Evolutionary conservation across 495 filamentous ascomycete genomes (phyloP), one percentile per base, ranked within the genome.

Genomic region (Tuber microsphaerosporum): DNA sequence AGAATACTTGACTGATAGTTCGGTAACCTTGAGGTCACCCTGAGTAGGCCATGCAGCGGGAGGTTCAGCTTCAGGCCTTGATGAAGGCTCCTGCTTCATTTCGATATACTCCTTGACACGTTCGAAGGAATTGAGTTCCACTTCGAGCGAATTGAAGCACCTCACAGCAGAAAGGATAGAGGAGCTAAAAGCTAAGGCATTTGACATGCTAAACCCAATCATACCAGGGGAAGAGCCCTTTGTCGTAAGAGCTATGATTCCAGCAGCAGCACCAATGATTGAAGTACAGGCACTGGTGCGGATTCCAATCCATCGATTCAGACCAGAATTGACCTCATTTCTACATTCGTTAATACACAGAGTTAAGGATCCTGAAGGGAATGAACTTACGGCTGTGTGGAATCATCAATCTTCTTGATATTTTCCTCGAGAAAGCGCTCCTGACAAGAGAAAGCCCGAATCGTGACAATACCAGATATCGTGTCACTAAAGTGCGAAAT

Each of bases 101-200:
- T 84, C 81, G 31, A 88, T 84, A 75, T 88, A 89, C 78, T 88
- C 87, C 39, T 86, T 81, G 26, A 88, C 84, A 19, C 87, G 83
- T 76, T 89, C 86, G 16, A 76, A 78, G 41, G 73, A 79, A 48
- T 79, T 80, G 26, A 80, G 73, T 26, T 76, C 78, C 45, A 80
- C 61, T 68, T 80, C 73, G 44, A 80, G 39, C 56, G 70, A 44
- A 42, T 20, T 68, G 37, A 73, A 51, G 43, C 79, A 80, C 76
- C 76, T 80, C n/a, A 79, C 77, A 51, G 68, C 70, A 41, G 41
- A 42, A 39, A 80, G 76, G 44, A 79, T 71, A 5, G 77, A 70
- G 22, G 46, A 73, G 17, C 77, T 76, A 70, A 80, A 80, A 20
- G 77, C 79, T n/a, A 85, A 83, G 31, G 82, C 84, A 73, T 85